phyloP scores from a whole-genome alignment of 495 filamentous ascomycete species.

The Annulohypoxylon nitens region DNA sequence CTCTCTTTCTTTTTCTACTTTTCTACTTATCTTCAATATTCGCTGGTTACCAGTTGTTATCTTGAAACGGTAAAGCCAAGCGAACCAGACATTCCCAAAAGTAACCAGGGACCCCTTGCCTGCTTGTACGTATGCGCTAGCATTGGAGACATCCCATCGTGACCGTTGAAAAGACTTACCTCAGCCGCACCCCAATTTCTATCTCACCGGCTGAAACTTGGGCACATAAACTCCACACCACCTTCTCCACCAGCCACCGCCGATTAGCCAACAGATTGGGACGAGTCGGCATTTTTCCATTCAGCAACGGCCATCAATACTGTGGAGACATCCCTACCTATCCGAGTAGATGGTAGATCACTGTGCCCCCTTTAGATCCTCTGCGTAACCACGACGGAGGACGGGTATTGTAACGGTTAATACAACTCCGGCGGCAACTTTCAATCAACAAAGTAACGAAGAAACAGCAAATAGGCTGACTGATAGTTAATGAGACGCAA shows the following conservation, averaged over 20 bases:
- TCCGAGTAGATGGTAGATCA: not conserved
- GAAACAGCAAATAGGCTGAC: not conserved
- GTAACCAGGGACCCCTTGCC: slow-evolving; percentile 16
- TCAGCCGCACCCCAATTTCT: slow-evolving; percentile 36
- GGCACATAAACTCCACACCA: slow-evolving; percentile 19
- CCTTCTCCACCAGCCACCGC: slow-evolving; percentile 11
- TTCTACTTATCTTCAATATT: not conserved
- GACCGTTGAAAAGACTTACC: slow-evolving; percentile 34
- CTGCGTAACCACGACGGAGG: slow-evolving; percentile 2
- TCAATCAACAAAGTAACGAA: not conserved
- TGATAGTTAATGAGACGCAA: slow-evolving; percentile 5
- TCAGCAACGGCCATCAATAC: slow-evolving; percentile 13
- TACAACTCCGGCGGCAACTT: not conserved
- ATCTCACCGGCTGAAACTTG: slow-evolving; percentile 36
- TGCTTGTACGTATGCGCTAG: slow-evolving; percentile 5
- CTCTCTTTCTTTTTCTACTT: not conserved
- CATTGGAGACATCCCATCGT: slow-evolving; percentile 18
- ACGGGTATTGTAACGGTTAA: slow-evolving; percentile 10
- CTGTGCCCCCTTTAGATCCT: not conserved
- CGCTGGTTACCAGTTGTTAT: slow-evolving; percentile 12
- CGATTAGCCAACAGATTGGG: slow-evolving; percentile 13
- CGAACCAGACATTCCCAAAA: slow-evolving; percentile 20
- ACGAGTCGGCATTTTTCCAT: slow-evolving; percentile 38
- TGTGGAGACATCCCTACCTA: slow-evolving; percentile 1
- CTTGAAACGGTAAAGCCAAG: slow-evolving; percentile 44